Conservation (phyloP, 345 rosid genomes). For the Aquilaria yunnanensis region DNA sequence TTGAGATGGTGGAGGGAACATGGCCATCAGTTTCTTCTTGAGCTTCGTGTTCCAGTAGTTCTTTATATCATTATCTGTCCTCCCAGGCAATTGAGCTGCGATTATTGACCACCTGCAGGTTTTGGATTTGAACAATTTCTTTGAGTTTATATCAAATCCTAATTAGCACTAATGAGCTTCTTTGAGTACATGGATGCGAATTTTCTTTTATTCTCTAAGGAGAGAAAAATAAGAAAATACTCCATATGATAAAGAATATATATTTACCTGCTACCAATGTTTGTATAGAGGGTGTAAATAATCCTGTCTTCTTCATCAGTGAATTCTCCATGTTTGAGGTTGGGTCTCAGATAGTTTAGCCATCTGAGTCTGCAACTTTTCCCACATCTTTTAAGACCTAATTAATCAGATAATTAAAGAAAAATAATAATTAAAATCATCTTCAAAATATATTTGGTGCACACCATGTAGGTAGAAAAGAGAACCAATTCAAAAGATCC, state of each 20-base stretch:
- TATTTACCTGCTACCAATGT: slow-evolving; percentile 87
- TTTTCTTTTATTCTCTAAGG: too few species aligned
- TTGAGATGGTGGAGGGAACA: slow-evolving; percentile 19
- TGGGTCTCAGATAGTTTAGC: slow-evolving; percentile 88
- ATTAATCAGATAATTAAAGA: not conserved
- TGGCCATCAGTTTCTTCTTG: slow-evolving; percentile 66
- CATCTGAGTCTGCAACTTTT: slow-evolving; percentile 92
- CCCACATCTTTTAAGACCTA: slow-evolving; percentile 84
- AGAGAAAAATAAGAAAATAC: too few species aligned
- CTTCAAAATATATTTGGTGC: too few species aligned
- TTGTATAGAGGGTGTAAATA: slow-evolving; percentile 60
- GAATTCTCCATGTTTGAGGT: slow-evolving; percentile 90
- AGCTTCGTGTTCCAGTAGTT: slow-evolving; percentile 95
- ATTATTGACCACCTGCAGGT: slow-evolving; percentile 74
- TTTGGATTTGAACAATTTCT: slow-evolving; percentile 1
- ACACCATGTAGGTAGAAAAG: too few species aligned
- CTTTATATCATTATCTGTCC: slow-evolving; percentile 90
- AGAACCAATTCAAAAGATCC: slow-evolving; percentile 1
- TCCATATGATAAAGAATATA: not conserved
- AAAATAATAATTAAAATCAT: too few species aligned
- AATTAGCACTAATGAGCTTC: not conserved
- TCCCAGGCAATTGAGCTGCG: slow-evolving; percentile 83
- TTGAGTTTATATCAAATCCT: not conserved
- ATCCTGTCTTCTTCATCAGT: slow-evolving; percentile 69
- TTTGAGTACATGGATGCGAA: not conserved